phyloP scores from a whole-genome alignment of 495 filamentous ascomycete genomes.

The Aspergillus saccharolyticus region DNA sequence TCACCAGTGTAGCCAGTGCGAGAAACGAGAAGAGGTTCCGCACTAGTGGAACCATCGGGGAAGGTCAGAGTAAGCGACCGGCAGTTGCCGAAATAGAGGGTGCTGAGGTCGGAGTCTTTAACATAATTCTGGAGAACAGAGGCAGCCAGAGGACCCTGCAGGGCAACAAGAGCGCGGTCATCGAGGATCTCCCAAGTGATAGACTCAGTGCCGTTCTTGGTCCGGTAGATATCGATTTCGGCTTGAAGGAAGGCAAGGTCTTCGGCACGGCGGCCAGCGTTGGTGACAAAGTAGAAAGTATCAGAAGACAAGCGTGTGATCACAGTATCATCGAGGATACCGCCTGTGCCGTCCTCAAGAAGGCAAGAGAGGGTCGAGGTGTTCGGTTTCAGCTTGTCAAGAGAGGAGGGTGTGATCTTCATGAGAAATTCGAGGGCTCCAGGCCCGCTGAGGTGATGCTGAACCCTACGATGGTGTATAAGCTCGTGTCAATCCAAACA shows the following conservation, averaged over 20 bases:
- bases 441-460: conserved; percentile 69
- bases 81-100: conserved; percentile 76
- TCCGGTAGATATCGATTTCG: conserved; percentile 55
- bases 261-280: conserved; percentile 87
- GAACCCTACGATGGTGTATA: conserved; percentile 46
- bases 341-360: conserved; percentile 71
- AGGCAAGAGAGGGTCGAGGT: conserved; percentile 76
- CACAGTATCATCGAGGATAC: conserved; percentile 90
- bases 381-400: conserved; percentile 52
- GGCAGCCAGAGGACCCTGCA: conserved; percentile 78
- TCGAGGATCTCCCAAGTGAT: conserved; percentile 68
- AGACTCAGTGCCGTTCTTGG: conserved; percentile 39
- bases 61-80: conserved; percentile 52
- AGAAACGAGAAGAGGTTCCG: conserved; percentile 65
- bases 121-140: conserved; percentile 57
- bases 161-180: conserved; percentile 65
- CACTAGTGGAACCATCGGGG: conserved; percentile 35
- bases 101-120: conserved; percentile 52
- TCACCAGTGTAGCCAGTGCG: conserved; percentile 95
- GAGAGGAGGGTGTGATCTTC: conserved; percentile 68
- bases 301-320: conserved; percentile 68
- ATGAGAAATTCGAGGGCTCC: conserved; percentile 73
- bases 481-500: conserved; percentile 7
- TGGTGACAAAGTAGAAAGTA: conserved; percentile 87
- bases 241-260: conserved; percentile 67